A percentile compares a stretch with the other conserved stretches of the same genome.
These are phyloP conservation scores for Blastocystis hominis DNA, from an alignment of 352 stramenopile species.

Conservation along the genomic window DNA sequence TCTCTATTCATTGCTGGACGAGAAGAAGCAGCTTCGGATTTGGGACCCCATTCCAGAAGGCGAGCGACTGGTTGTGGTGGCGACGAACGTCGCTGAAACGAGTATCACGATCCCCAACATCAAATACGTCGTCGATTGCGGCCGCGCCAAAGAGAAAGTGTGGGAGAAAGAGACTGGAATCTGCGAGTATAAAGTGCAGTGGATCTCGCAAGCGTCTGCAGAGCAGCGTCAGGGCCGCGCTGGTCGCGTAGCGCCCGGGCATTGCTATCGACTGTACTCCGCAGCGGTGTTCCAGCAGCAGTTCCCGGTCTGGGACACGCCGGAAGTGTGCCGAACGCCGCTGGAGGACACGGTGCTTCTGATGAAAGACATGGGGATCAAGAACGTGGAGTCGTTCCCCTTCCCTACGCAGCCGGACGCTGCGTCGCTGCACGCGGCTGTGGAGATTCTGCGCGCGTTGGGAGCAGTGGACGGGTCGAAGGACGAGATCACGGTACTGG, in stretches of 20 bases:
- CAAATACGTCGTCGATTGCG: constrained; percentile 89
- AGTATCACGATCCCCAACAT: constrained; percentile 82
- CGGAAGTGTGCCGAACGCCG: constrained; percentile 76
- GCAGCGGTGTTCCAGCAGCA: constrained; percentile 85
- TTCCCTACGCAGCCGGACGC: constrained; percentile 84
- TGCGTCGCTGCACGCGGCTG: constrained; percentile 45
- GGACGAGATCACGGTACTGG: constrained; percentile 72
- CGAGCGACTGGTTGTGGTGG: constrained; percentile 83
- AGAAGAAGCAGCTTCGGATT: constrained; percentile 84
- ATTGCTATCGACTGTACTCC: constrained; percentile 93
- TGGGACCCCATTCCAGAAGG: constrained; percentile 76
- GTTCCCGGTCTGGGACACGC: constrained; percentile 77
- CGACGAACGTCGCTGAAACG: constrained; percentile 96
- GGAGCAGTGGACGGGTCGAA: constrained; percentile 61
- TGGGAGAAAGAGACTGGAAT: constrained; percentile 80
- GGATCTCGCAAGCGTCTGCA: constrained; percentile 77
- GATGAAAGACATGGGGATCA: constrained; percentile 93
- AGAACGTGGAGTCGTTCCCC: constrained; percentile 83
- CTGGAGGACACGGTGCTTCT: constrained; percentile 88
- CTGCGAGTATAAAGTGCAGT: constrained; percentile 82
- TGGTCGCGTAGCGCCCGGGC: constrained; percentile 83
- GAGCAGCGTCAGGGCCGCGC: constrained; percentile 85
- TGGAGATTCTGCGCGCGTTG: constrained; percentile 54
- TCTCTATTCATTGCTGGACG: constrained; percentile 87
- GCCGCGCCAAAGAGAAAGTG: constrained; percentile 85